Conservation (phyloP, 179 eudicot species). For the Dionaea muscipula region DNA sequence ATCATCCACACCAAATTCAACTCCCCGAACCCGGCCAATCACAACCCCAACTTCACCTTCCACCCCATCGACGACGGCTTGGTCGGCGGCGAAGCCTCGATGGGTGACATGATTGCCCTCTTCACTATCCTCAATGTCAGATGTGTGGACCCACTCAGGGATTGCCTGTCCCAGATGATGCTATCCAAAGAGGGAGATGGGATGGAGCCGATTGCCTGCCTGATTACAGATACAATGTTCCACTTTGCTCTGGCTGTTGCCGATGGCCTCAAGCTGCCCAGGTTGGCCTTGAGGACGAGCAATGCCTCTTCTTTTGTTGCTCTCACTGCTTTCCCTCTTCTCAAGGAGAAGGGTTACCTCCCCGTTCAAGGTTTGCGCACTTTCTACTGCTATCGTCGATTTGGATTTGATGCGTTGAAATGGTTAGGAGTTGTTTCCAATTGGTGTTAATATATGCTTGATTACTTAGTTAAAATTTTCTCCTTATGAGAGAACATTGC, state of each 20-base stretch:
- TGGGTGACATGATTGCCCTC: slow-evolving; percentile 7
- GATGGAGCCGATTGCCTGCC: slow-evolving; percentile 14
- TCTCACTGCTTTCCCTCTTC: slow-evolving; percentile 9
- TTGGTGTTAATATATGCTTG: too few species aligned
- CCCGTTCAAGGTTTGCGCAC: slow-evolving; percentile 17
- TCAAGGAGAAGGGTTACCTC: slow-evolving; percentile 16
- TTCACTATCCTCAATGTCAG: slow-evolving; percentile 9
- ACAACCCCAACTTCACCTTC: slow-evolving; percentile 16
- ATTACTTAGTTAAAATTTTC: too few species aligned
- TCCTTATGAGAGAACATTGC: too few species aligned
- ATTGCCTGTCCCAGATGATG: slow-evolving; percentile 7
- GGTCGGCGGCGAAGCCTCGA: slow-evolving; percentile 1
- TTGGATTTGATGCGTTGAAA: too few species aligned
- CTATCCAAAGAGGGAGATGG: slow-evolving; percentile 4
- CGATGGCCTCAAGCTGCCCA: slow-evolving; percentile 11
- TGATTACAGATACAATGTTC: slow-evolving; percentile 24
- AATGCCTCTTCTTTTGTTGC: slow-evolving; percentile 12
- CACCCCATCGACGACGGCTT: slow-evolving; percentile 11
- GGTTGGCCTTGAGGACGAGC: slow-evolving; percentile 20
- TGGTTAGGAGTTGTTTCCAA: too few species aligned
- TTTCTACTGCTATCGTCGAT: too few species aligned
- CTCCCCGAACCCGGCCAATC: slow-evolving; percentile 14
- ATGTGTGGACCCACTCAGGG: slow-evolving; percentile 9
- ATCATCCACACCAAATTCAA: slow-evolving; percentile 14
- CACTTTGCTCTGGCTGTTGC: slow-evolving; percentile 20